A percentile compares a stretch with the other conserved stretches of the same genome.
phyloP scores from a whole-genome alignment of 805 yeast species.

The Hanseniaspora meyeri region DNA sequence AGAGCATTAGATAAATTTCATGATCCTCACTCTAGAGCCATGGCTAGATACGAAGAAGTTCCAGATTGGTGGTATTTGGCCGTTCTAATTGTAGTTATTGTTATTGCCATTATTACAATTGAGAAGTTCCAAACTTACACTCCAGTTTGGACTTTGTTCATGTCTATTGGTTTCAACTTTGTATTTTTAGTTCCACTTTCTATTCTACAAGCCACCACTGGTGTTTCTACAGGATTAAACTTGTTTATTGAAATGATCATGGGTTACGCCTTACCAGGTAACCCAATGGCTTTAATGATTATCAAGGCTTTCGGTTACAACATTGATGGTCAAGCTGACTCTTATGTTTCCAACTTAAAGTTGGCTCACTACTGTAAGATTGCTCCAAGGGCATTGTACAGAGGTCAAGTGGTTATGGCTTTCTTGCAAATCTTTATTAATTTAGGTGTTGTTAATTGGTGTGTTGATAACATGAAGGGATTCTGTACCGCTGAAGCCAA shows the following conservation, averaged over 20 bases:
- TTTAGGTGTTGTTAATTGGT: slow-evolving; percentile 33
- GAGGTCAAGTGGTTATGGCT: slow-evolving; percentile 33
- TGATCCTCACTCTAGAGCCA: slow-evolving; percentile 49
- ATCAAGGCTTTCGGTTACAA: slow-evolving; percentile 44
- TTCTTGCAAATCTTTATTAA: slow-evolving; percentile 30
- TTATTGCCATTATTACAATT: slow-evolving; percentile 30
- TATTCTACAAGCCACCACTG: slow-evolving; percentile 46
- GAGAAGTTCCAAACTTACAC: slow-evolving; percentile 40
- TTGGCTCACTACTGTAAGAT: slow-evolving; percentile 47
- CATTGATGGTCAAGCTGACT: slow-evolving; percentile 43
- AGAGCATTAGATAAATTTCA: slow-evolving; percentile 23
- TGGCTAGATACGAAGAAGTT: slow-evolving; percentile 46
- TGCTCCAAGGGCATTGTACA: slow-evolving; percentile 44
- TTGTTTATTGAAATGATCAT: slow-evolving; percentile 48
- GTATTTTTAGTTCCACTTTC: slow-evolving; percentile 48
- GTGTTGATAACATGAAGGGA: slow-evolving; percentile 29
- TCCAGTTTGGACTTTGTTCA: slow-evolving; percentile 53
- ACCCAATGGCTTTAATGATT: slow-evolving; percentile 43
- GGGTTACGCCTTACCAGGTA: slow-evolving; percentile 47
- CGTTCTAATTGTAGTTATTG: slow-evolving; percentile 33
- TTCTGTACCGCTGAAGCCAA: slow-evolving; percentile 32
- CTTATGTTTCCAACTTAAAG: slow-evolving; percentile 41
- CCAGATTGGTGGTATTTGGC: slow-evolving; percentile 48
- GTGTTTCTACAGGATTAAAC: slow-evolving; percentile 43
- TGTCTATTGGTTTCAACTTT: slow-evolving; percentile 41